Evolutionary conservation across 345 rosid genomes (phyloP).

Genomic region (Brassica rapa): DNA sequence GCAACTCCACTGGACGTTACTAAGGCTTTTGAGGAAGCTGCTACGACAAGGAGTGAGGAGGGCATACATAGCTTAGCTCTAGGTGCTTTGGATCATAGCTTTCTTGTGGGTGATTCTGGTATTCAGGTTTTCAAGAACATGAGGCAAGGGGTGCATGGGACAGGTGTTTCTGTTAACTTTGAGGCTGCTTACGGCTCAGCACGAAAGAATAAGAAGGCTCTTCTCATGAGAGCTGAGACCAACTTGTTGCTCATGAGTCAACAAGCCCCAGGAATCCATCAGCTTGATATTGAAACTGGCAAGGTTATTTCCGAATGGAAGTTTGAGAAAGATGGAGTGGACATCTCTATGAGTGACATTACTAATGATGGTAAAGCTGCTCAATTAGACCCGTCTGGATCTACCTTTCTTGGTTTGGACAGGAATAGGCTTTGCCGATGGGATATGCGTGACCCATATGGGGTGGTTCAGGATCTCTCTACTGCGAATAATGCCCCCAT

Average conservation of each 20-base stretch:
- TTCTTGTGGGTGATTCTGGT: background rate
- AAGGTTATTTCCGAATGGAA: background rate
- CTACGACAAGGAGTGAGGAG: background rate
- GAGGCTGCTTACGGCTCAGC: background rate
- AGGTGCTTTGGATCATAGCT: background rate
- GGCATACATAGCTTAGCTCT: background rate
- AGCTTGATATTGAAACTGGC: slow-evolving; percentile 1
- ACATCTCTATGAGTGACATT: background rate
- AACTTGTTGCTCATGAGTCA: background rate
- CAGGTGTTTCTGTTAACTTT: background rate
- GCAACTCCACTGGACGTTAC: background rate
- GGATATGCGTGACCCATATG: background rate
- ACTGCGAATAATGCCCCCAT: background rate
- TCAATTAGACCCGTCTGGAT: background rate
- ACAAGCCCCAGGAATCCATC: background rate
- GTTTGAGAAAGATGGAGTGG: background rate
- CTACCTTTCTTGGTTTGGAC: background rate
- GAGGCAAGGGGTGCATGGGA: background rate
- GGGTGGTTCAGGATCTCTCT: background rate
- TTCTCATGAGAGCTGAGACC: background rate
- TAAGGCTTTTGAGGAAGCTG: background rate
- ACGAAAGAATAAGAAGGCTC: background rate
- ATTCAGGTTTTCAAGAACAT: background rate
- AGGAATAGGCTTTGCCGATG: background rate
- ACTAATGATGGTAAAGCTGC: background rate